Evolutionary conservation across 2,329 filamentous ascomycete genomes (phyloP).

Genomic region (Tolypocladium guangdongense): DNA sequence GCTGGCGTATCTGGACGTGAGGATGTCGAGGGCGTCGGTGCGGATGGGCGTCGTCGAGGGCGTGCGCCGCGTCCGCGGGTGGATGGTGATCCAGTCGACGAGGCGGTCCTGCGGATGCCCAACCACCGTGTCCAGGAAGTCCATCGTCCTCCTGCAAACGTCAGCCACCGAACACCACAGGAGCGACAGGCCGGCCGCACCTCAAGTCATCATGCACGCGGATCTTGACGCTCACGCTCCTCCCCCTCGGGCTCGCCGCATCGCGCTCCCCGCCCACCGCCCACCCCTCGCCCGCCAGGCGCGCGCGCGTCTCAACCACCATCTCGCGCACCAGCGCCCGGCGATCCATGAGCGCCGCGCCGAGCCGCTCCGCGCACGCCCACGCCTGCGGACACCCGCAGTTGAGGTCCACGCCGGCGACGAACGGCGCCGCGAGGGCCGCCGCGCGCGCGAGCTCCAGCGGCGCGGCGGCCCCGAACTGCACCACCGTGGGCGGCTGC

Average conservation of each 20-base stretch:
- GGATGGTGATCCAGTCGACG: constrained; percentile 60
- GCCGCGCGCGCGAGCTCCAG: constrained; percentile 52
- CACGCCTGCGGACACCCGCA: constrained; percentile 65
- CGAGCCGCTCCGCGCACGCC: constrained; percentile 58
- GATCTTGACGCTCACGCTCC: constrained; percentile 61
- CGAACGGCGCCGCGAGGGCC: constrained; percentile 48
- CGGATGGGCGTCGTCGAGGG: constrained; percentile 51
- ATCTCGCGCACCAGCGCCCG: constrained; percentile 56
- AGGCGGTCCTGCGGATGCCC: constrained; percentile 37
- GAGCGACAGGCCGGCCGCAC: constrained; percentile 13
- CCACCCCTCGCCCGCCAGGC: constrained; percentile 43
- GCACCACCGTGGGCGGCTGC: constrained; percentile 52
- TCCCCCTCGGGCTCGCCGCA: constrained; percentile 30
- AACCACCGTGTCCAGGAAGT: constrained; percentile 53
- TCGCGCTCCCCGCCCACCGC: constrained; percentile 32
- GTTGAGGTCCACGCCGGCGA: constrained; percentile 58
- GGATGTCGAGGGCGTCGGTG: constrained; percentile 45
- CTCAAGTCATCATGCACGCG: constrained; percentile 54
- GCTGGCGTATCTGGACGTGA: constrained; percentile 40
- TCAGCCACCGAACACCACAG: not conserved
- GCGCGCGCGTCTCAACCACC: constrained; percentile 43
- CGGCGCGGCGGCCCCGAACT: constrained; percentile 54
- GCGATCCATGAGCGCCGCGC: constrained; percentile 57
- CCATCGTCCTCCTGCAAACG: constrained; percentile 36
- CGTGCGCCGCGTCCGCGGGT: constrained; percentile 52